phyloP scores from a whole-genome alignment of 2,329 filamentous ascomycete genomes.

The Neofusicoccum sp. region DNA sequence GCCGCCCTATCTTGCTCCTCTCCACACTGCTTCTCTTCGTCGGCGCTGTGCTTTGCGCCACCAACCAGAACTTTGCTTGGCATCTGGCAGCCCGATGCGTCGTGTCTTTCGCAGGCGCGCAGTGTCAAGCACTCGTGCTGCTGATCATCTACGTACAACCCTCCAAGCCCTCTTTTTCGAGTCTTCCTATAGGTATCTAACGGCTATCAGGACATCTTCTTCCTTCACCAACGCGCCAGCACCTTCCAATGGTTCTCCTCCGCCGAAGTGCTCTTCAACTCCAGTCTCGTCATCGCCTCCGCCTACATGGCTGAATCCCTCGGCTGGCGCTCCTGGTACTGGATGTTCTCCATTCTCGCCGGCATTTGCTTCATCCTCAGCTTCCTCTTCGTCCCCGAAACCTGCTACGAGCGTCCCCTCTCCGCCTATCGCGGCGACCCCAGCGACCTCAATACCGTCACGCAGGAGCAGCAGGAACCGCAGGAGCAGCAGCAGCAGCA shows the following conservation, averaged over 20 bases:
- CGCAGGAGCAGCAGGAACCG: neutral
- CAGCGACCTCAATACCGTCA: neutral
- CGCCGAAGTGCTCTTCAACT: constrained; percentile 21
- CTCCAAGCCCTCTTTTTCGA: neutral
- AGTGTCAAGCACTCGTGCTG: constrained; percentile 22
- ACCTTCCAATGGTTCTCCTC: constrained; percentile 22
- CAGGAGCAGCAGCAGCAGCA: neutral
- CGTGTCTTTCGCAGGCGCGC: constrained; percentile 19
- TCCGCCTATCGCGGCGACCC: constrained; percentile 21
- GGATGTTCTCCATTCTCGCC: constrained; percentile 20
- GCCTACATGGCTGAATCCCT: constrained; percentile 21
- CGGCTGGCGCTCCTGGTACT: constrained; percentile 22
- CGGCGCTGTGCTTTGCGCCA: constrained; percentile 22
- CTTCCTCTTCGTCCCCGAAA: constrained; percentile 22
- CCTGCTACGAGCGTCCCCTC: constrained; percentile 20
- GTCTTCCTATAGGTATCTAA: neutral
- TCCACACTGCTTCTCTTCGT: constrained; percentile 21
- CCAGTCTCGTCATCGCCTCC: constrained; percentile 20
- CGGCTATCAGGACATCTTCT: constrained; percentile 20
- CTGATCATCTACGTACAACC: constrained; percentile 19
- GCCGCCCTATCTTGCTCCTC: constrained; percentile 26
- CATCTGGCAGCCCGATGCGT: constrained; percentile 21
- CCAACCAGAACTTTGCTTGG: constrained; percentile 19
- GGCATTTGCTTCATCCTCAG: constrained; percentile 22
- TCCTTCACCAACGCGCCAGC: constrained; percentile 23